A percentile compares a stretch with the other conserved stretches of the same genome.
phyloP scores from a whole-genome alignment of 1,284 basidiomycete species.

The Inonotus obliquus region DNA sequence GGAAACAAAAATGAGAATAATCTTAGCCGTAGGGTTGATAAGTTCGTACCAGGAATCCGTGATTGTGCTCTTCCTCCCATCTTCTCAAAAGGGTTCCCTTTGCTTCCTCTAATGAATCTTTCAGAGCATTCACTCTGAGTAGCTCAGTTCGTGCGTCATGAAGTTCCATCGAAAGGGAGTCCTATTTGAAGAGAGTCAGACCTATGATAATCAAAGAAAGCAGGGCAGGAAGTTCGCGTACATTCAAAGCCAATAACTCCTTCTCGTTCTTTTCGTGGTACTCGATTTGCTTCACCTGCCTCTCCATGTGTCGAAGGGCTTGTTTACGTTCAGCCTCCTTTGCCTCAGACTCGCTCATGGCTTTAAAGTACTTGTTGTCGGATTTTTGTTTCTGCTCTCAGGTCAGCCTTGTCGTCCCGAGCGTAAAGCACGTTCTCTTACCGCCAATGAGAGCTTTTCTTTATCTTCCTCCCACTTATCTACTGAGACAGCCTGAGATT shows the following conservation, averaged over 20 bases:
- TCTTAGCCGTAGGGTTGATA: neutral
- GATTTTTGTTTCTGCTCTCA: slow-evolving; percentile 75
- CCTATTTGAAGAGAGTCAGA: slow-evolving; percentile 18
- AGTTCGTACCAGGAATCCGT: neutral
- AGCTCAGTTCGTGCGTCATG: neutral
- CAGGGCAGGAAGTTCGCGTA: neutral
- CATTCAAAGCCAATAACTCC: neutral
- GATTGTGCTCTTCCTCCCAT: neutral
- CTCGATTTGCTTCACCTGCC: slow-evolving; percentile 76
- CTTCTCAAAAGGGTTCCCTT: neutral
- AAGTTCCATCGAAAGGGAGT: slow-evolving; percentile 28
- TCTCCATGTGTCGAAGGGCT: slow-evolving; percentile 62
- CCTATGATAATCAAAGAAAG: neutral
- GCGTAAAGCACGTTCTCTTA: slow-evolving; percentile 29
- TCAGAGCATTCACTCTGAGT: neutral
- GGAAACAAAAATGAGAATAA: neutral
- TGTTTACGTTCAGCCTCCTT: slow-evolving; percentile 75
- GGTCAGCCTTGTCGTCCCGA: neutral
- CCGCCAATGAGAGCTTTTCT: slow-evolving; percentile 58
- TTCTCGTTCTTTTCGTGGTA: slow-evolving; percentile 60
- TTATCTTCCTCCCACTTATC: slow-evolving; percentile 74
- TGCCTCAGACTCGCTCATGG: slow-evolving; percentile 87
- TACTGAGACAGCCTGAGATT: slow-evolving; percentile 83
- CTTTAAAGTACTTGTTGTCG: slow-evolving; percentile 92
- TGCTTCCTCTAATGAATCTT: neutral